Evolutionary conservation across 805 yeast genomes (phyloP), one percentile per base, ranked within the genome.

Genomic region (Saccharomycopsis selenospora): DNA sequence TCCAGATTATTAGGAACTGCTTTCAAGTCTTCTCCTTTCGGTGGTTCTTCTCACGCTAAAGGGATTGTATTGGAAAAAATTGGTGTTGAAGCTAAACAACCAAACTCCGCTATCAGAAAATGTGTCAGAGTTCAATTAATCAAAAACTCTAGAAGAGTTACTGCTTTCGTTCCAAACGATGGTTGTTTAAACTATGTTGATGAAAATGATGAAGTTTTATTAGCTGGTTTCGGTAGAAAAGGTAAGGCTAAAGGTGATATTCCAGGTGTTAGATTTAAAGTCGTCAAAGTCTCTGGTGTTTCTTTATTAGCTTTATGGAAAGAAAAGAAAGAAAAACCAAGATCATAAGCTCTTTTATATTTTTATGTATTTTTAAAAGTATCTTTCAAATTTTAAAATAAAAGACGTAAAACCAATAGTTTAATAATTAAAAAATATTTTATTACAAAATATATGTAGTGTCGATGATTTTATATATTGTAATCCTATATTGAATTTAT

Each of bases 211-310:
- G 98, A 93, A 77, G 99, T 93, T 66, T 80, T 93, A 69, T 82
- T 93, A 67, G 98, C 99, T 69, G 99, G 99, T 83, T 93, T 93
- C 89, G 99, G 99, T 88, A 89, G 98, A 81, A 93, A 96, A 84
- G 99, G 99, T 82, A 93, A 93, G 84, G 99, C 99, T 75, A 93
- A 93, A 95, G 99, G 99, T 83, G 99, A 93, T 90, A 91, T 93
- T 71, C 99, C 99, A 76, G 99, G 99, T 88, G 99, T 93, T 72
- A 93, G 99, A 86, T 93, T 93, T 89, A 93, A 93, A 87, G 99
- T 93, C 73, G 99, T 93, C 73, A 93, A 93, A 83, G 99, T 93
- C 66, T 87, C 99, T 66, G 99, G 99, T 86, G 99, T 95, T 69
- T 93, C 99, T 66, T 83, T 93, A 76, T 82, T 90, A 73, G 99